Evolutionary conservation across 208 protist genomes (phyloP).

Genomic region (Balamuthia mandrillaris): DNA sequence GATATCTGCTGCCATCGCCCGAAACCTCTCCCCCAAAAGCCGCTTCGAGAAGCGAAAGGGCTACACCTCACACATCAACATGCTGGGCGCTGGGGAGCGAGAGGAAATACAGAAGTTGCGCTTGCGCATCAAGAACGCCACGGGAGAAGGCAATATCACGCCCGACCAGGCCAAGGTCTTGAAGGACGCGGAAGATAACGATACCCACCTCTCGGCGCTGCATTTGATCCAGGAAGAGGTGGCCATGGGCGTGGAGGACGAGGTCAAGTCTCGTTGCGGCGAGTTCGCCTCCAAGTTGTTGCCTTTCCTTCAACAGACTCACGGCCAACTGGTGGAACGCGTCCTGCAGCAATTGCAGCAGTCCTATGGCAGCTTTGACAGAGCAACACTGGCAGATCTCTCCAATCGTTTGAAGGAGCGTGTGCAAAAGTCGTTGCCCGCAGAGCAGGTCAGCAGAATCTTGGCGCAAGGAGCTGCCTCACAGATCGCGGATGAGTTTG

Average conservation of each 20-base stretch:
- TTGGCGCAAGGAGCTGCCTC: neutral
- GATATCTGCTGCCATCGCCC: neutral
- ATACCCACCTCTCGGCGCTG: neutral
- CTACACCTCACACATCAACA: neutral
- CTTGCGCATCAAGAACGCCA: conserved; percentile 2
- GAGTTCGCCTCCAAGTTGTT: conserved; percentile 17
- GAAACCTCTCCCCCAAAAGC: conserved; percentile 32
- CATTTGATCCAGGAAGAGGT: conserved; percentile 18
- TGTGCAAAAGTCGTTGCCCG: neutral
- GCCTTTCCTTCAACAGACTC: conserved; percentile 17
- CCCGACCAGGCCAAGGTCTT: neutral
- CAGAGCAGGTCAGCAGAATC: conserved; percentile 7
- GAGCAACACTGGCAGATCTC: too few relatives aligned
- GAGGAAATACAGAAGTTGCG: conserved; percentile 35
- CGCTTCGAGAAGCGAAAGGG: neutral
- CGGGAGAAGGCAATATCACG: neutral
- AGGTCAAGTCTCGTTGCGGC: conserved; percentile 1
- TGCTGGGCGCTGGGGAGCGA: neutral
- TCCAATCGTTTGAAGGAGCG: too few relatives aligned
- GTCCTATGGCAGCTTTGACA: too few relatives aligned
- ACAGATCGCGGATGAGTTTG: neutral
- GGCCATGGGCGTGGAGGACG: neutral
- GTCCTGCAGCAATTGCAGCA: neutral
- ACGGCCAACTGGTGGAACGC: conserved; percentile 13
- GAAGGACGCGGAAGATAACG: conserved; percentile 31